Conservation (phyloP, 2,329 filamentous ascomycete species). For the Colletotrichum gigasporum region DNA sequence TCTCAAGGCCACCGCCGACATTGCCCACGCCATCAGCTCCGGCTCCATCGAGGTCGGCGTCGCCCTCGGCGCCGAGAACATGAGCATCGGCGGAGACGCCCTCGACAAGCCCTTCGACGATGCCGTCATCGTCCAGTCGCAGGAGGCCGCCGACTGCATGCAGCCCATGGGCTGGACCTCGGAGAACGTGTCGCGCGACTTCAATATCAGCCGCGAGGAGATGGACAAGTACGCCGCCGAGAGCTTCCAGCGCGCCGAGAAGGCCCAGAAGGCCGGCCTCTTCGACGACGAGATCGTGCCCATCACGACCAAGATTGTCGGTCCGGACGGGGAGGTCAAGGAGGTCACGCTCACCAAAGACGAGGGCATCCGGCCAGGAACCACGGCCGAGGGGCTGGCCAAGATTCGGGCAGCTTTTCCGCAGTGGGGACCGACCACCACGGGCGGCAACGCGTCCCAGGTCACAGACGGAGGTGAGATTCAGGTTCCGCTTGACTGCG, state of each 20-base stretch:
- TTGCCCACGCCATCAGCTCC: constrained; percentile 84
- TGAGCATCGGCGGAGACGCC: constrained; percentile 78
- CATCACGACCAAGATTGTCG: constrained; percentile 83
- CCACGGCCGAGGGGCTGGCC: constrained; percentile 80
- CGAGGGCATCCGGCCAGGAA: constrained; percentile 91
- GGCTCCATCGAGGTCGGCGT: constrained; percentile 89
- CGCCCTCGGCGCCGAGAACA: constrained; percentile 88
- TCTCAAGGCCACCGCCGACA: constrained; percentile 93
- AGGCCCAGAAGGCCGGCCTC: constrained; percentile 88
- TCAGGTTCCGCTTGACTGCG: too few species aligned
- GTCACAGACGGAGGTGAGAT: constrained; percentile 88
- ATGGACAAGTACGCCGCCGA: constrained; percentile 90
- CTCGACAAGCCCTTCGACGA: constrained; percentile 80
- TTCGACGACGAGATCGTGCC: constrained; percentile 96
- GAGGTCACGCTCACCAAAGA: constrained; percentile 84
- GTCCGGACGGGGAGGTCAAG: constrained; percentile 81
- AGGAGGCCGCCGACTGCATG: constrained; percentile 86
- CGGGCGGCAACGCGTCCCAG: constrained; percentile 93
- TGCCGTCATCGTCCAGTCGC: constrained; percentile 74
- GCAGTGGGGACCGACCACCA: constrained; percentile 85
- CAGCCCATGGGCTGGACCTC: constrained; percentile 98
- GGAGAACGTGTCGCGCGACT: constrained; percentile 94
- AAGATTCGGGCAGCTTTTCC: constrained; percentile 94
- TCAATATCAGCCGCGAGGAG: constrained; percentile 79
- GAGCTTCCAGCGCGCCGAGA: constrained; percentile 87